phyloP scores from a whole-genome alignment of 805 yeast species.

The Myxozyma vanderwaltii region DNA sequence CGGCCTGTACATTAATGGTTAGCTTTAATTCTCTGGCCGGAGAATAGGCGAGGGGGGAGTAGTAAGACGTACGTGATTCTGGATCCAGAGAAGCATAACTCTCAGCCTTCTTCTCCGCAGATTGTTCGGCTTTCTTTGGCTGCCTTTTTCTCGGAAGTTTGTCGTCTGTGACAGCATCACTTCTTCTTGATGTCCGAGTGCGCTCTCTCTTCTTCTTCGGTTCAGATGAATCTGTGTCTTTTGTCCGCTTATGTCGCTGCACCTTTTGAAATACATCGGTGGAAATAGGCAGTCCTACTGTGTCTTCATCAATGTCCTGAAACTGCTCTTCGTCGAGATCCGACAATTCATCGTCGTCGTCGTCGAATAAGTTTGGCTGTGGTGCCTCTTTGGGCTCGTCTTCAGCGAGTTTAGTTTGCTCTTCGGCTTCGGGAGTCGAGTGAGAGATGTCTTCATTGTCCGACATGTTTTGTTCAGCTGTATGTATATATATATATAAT shows the following conservation, averaged over 20 bases:
- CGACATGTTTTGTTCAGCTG: neutral
- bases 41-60: neutral
- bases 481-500: neutral
- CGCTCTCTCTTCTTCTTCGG: conserved; percentile 30
- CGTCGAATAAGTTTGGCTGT: conserved; percentile 16
- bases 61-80: conserved; percentile 18
- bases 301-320: conserved; percentile 40
- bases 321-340: conserved; percentile 47
- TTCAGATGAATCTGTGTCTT: conserved; percentile 22
- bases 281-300: conserved; percentile 41
- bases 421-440: neutral
- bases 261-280: conserved; percentile 45
- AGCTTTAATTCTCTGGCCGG: too few species aligned
- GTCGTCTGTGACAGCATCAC: conserved; percentile 1
- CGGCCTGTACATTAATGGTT: too few species aligned
- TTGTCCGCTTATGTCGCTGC: conserved; percentile 42
- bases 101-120: conserved; percentile 11
- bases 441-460: neutral
- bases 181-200: conserved; percentile 11
- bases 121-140: conserved; percentile 27
- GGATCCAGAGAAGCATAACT: conserved; percentile 15
- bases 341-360: conserved; percentile 42
- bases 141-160: conserved; percentile 2
- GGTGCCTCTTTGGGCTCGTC: conserved; percentile 6
- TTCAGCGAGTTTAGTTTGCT: neutral